Evolutionary conservation across 805 yeast species (phyloP).

Genomic region (Schizosaccharomyces lindneri): DNA sequence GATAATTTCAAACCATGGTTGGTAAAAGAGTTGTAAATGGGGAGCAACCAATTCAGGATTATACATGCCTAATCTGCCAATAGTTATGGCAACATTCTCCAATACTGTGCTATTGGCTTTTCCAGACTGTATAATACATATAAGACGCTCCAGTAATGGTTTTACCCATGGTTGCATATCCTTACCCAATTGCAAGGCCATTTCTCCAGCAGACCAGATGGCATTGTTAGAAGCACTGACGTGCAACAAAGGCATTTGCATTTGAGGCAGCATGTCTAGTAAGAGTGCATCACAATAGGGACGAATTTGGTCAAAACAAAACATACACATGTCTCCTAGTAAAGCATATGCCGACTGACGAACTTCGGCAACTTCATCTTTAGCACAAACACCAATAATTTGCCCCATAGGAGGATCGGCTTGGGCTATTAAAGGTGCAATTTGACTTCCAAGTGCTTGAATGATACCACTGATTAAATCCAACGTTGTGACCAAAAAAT

Average conservation of each 20-base stretch:
- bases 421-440: conserved; percentile 7
- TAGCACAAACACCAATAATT: conserved; percentile 41
- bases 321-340: conserved; percentile 67
- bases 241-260: conserved; percentile 13
- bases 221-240: conserved; percentile 61
- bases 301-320: conserved; percentile 19
- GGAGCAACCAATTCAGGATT: conserved; percentile 35
- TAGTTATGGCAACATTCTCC: conserved; percentile 72
- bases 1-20: conserved; percentile 50
- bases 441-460: conserved; percentile 48
- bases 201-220: conserved; percentile 81
- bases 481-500: conserved; percentile 65
- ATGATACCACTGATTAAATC: conserved; percentile 81
- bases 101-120: conserved; percentile 33
- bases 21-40: conserved; percentile 30
- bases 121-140: conserved; percentile 20
- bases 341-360: conserved; percentile 79
- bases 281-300: conserved; percentile 15
- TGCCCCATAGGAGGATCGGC: conserved; percentile 24
- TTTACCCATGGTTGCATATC: conserved; percentile 27
- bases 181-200: conserved; percentile 32
- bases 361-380: conserved; percentile 63
- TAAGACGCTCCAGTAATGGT: conserved; percentile 29
- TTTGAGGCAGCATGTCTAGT: conserved; percentile 27
- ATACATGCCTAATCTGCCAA: conserved; percentile 59